phyloP scores from a whole-genome alignment of 2,329 filamentous ascomycete species.

The Colletotrichum kahawae region DNA sequence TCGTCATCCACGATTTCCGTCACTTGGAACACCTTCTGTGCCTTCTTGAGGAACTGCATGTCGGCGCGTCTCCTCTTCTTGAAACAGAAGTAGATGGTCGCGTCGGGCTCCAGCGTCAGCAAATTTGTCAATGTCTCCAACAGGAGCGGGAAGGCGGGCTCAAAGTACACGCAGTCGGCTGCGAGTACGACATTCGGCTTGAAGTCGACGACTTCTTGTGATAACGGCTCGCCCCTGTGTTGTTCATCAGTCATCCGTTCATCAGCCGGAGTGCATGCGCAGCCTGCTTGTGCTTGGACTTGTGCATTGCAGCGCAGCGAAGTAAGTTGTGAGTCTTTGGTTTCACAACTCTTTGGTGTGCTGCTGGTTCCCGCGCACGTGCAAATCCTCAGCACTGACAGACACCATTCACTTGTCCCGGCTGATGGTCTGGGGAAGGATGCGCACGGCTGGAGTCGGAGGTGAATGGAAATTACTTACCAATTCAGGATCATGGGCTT shows the following conservation, averaged over 20 bases:
- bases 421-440: not conserved
- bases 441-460: not conserved
- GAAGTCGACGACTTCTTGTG: slow-evolving; percentile 54
- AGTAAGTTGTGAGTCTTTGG: not conserved
- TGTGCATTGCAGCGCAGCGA: not conserved
- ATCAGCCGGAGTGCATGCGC: not conserved
- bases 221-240: slow-evolving; percentile 64
- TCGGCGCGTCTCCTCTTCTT: slow-evolving; percentile 88
- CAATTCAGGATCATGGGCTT: slow-evolving; percentile 80
- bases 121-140: slow-evolving; percentile 78
- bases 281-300: not conserved
- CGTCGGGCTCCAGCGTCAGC: slow-evolving; percentile 71
- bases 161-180: slow-evolving; percentile 96
- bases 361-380: not conserved
- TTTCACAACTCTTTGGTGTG: not conserved
- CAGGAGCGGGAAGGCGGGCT: slow-evolving; percentile 90
- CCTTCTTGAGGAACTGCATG: slow-evolving; percentile 74
- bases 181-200: slow-evolving; percentile 86
- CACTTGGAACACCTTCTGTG: slow-evolving; percentile 69
- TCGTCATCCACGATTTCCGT: slow-evolving; percentile 68
- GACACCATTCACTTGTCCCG: not conserved
- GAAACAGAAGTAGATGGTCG: slow-evolving; percentile 83
- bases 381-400: not conserved
- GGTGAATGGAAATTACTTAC: slow-evolving; percentile 49
- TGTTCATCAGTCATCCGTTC: slow-evolving; percentile 1